phyloP scores from a whole-genome alignment of 257 asterid genomes.

The Gentiana straminea region DNA sequence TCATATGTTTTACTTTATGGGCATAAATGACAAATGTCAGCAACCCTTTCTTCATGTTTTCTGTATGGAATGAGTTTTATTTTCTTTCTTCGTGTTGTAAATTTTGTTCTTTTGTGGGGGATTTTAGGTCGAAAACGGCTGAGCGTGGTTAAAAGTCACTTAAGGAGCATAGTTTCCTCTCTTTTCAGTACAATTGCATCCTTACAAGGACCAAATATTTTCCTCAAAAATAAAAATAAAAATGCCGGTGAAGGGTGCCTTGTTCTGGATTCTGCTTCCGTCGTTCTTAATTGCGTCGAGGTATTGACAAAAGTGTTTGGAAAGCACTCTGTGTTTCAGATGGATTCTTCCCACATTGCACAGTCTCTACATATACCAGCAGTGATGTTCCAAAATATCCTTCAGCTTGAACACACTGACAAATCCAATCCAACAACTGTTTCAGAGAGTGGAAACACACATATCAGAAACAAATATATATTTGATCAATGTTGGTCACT shows the following conservation, averaged over 20 bases:
- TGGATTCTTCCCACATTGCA: slow-evolving; percentile 50
- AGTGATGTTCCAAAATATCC: slow-evolving; percentile 54
- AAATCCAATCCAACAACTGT: slow-evolving; percentile 7
- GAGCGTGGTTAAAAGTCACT: slow-evolving; percentile 46
- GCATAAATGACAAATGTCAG: neutral
- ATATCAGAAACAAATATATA: slow-evolving; percentile 14
- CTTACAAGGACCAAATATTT: slow-evolving; percentile 63
- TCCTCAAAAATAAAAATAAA: slow-evolving; percentile 19
- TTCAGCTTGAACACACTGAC: slow-evolving; percentile 36
- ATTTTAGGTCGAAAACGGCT: slow-evolving; percentile 56
- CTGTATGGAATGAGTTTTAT: no score
- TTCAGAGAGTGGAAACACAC: slow-evolving; percentile 8
- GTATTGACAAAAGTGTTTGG: slow-evolving; percentile 57
- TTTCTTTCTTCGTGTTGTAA: neutral
- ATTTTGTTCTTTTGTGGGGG: slow-evolving; percentile 14
- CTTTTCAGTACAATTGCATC: slow-evolving; percentile 70
- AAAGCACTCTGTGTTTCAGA: slow-evolving; percentile 44
- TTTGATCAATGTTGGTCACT: slow-evolving; percentile 38
- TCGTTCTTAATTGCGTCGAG: slow-evolving; percentile 60
- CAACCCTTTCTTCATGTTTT: no score
- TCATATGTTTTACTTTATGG: neutral
- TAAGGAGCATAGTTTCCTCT: slow-evolving; percentile 59
- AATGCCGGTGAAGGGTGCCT: slow-evolving; percentile 21
- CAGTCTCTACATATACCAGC: slow-evolving; percentile 71
- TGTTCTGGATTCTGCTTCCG: slow-evolving; percentile 73